Conservation (phyloP, 345 rosid genomes). For the Lepidium didymum region DNA sequence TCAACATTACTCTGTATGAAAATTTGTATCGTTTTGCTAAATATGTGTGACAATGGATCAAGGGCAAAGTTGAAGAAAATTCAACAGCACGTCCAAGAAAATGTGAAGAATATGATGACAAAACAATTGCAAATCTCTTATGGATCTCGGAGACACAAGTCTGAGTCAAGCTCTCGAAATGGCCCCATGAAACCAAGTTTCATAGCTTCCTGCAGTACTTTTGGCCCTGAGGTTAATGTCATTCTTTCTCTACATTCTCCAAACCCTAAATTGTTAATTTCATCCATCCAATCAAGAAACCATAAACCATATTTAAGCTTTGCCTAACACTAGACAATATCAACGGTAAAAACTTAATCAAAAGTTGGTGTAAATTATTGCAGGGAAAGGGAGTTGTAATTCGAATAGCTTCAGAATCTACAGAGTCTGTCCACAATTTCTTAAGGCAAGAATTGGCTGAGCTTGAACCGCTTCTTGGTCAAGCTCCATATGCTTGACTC, state of each 20-base stretch:
- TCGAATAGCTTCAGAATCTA: constrained; percentile 70
- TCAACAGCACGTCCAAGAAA: constrained; percentile 61
- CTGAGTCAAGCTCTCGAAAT: constrained; percentile 20
- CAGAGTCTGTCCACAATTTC: constrained; percentile 79
- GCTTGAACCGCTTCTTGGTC: constrained; percentile 64
- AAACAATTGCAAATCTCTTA: constrained; percentile 52
- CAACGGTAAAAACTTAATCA: neutral
- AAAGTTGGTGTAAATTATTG: neutral
- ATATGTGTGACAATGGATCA: constrained; percentile 5
- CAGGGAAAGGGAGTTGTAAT: constrained; percentile 71
- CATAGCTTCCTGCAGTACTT: constrained; percentile 72
- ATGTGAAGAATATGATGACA: constrained; percentile 73
- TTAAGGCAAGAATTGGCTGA: constrained; percentile 51
- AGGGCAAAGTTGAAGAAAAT: constrained; percentile 69
- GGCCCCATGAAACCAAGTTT: constrained; percentile 43
- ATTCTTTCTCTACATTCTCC: neutral
- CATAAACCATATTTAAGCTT: neutral
- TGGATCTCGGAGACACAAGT: constrained; percentile 19
- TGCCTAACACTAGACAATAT: neutral
- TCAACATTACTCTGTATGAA: neutral
- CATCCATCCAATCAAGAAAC: neutral
- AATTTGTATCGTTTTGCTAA: neutral
- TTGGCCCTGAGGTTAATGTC: constrained; percentile 66
- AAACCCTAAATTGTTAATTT: neutral
- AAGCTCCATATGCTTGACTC: constrained; percentile 48